Base-by-base conservation (phyloP, 495 filamentous ascomycete species). In the Tuber indicum region DNA sequence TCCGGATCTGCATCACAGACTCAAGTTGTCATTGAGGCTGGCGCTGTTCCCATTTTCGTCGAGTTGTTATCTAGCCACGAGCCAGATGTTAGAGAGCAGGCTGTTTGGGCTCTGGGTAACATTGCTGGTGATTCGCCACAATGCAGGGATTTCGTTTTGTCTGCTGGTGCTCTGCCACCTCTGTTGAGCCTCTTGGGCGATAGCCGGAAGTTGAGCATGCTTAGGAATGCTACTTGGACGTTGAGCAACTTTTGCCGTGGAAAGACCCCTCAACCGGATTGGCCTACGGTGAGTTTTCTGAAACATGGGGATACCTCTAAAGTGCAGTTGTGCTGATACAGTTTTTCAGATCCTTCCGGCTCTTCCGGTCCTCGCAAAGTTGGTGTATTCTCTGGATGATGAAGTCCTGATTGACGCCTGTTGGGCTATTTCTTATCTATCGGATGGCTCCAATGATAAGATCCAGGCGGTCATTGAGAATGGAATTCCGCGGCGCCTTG, bases 211-310 rank as follows among this genome's bases (percentile, higher is more conserved):
- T 88, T 99, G 72, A 97, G 94, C 88, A 99, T 99, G 96, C 90
- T 99, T 58, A 89, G 96, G 74, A 99, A 99, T 84, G 96, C 96
- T 41, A 98, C 96, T 42, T 99, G 96, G 96, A 99, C 96, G 41
- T 88, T 99, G 73, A 98, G 96, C 88, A 99, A 99, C 87, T 99
- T 99, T 87, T 99, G 96, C 87, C 95, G 96, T 88, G 96, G 96
- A 86, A 99, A 98, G 89, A 97, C 94, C 6, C 96, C 96, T 52
- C 96, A 99, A 86, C 96, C 96, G 32, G 96, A 99, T 84, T 99
- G 96, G 96, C 89, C 91, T 83, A 98, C 93, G 3, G 94, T 97
- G 87, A 85, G 91, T 89, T 74, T 66, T 26, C 70, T 44, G 43
- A 80, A 77, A 44, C 46, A 36, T 36, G 58, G 10, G 16, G 32